phyloP scores from a whole-genome alignment of 352 stramenopile species.

The Phytophthora sansomeana region DNA sequence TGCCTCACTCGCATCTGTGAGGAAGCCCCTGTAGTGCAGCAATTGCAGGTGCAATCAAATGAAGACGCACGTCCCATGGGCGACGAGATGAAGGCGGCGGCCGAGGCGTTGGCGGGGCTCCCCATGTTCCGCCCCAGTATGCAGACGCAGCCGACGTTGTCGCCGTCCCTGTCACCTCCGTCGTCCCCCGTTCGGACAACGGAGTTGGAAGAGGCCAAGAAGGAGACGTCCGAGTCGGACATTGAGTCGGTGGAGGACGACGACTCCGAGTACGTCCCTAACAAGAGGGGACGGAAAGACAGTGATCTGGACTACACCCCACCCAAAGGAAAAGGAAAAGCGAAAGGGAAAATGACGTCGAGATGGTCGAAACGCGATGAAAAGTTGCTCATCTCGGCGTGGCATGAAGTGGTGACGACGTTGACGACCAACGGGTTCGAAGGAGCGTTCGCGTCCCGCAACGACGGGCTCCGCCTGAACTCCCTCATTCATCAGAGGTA shows the following conservation, averaged over 20 bases:
- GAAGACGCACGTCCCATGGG: slow-evolving; percentile 9
- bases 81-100: slow-evolving; percentile 46
- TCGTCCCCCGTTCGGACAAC: slow-evolving; percentile 12
- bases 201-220: background rate
- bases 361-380: slow-evolving; percentile 46
- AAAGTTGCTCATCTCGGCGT: slow-evolving; percentile 34
- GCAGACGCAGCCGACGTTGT: slow-evolving; percentile 13
- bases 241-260: slow-evolving; percentile 5
- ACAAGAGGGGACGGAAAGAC: slow-evolving; percentile 12
- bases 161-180: slow-evolving; percentile 24
- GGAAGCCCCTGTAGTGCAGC: background rate
- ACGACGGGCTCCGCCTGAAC: slow-evolving; percentile 39
- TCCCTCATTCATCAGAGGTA: slow-evolving; percentile 48
- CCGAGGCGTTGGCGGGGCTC: slow-evolving; percentile 43
- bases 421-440: slow-evolving; percentile 29
- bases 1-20: slow-evolving; percentile 35
- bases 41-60: background rate
- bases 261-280: slow-evolving; percentile 4
- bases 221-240: slow-evolving; percentile 13
- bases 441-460: slow-evolving; percentile 35
- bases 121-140: slow-evolving; percentile 33
- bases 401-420: slow-evolving; percentile 41
- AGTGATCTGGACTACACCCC: slow-evolving; percentile 28
- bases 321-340: slow-evolving; percentile 38
- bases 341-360: slow-evolving; percentile 24